Percentiles rank a stretch among this genome's conserved stretches.
These are phyloP conservation scores for Ceratonia siliqua DNA, from an alignment of 306 rosid species.

Conservation along the genomic window DNA sequence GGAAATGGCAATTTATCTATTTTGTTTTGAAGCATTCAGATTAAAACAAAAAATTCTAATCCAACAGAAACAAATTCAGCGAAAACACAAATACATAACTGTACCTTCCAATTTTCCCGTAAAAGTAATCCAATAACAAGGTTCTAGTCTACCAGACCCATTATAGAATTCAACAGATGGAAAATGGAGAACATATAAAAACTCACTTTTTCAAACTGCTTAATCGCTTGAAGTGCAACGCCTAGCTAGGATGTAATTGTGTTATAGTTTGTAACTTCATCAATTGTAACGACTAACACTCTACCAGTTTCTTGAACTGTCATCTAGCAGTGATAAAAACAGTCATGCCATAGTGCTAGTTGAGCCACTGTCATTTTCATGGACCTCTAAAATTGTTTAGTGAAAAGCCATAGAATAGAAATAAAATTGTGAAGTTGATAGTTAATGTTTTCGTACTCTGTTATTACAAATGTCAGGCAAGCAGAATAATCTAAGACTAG, in stretches of 20 bases:
- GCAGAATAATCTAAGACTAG: neutral
- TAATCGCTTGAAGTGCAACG: neutral
- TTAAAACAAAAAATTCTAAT: neutral
- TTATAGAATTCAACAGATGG: neutral
- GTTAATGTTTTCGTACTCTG: neutral
- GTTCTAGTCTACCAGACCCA: neutral
- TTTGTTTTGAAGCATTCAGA: neutral
- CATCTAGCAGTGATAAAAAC: neutral
- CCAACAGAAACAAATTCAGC: neutral
- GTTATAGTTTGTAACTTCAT: neutral
- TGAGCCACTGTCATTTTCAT: neutral
- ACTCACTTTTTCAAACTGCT: neutral
- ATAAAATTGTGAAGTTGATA: neutral
- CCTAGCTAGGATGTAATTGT: neutral
- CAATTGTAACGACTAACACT: neutral
- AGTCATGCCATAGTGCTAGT: neutral
- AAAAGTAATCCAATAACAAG: neutral
- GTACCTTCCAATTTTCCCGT: neutral
- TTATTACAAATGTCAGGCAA: neutral
- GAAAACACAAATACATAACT: neutral
- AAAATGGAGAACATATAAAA: neutral
- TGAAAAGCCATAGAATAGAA: neutral
- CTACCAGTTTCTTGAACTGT: neutral
- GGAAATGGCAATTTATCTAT: neutral
- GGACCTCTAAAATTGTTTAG: neutral